Base-by-base conservation (phyloP, 75 land plant genomes). In the Pinus tabuliformis region DNA sequence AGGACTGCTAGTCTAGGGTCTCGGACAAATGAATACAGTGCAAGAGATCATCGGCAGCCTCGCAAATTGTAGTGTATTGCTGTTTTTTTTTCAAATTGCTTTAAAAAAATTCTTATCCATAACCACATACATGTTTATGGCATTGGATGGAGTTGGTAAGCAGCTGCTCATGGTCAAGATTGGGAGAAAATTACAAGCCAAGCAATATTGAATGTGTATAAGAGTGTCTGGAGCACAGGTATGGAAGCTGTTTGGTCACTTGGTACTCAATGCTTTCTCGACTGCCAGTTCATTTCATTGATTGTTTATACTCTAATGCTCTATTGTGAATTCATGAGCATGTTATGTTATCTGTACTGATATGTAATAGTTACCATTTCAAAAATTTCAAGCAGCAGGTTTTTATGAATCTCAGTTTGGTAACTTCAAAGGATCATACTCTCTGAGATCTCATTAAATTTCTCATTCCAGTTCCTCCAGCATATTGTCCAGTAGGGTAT, bases 1-100 rank as follows among this genome's bases (percentile, higher is more conserved):
- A 87, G 98, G 82, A 97, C 92, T 68, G 99, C 95, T 56, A 96
- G 99, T 81, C 83, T 96, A 74, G 84, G 87, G 58, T 88, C 97
- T 57, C 85, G 86, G 11, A 73, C 74, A 73, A 84, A 73, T 70
- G 71, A 80, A n/a, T 73, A 86, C 9, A 85, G 82, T 58, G 82
- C 80, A 73, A 62, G 86, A 21, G 82, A 78, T 30, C 26, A 17
- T 45, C 76, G 57, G 66, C 76, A 57, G 30, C 62, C 81, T 62
- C 82, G 75, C 71, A 83, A 78, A 45, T 9, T 75, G 63, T 73
- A 79, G 73, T 72, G 15, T 59, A 73, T 28, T 49, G 58, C 42
- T 5, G 7, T 24, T 26, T 73, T 15, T 15, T 5, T 16, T 2
- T 15, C 21, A 73, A 56, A 21, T 13, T 28, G 21, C 15, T 54